A percentile compares a stretch with the other conserved stretches of the same genome.
These are phyloP conservation scores for Monosporozyma aerobia DNA, from an alignment of 805 yeast genomes.

Conservation along the genomic window DNA sequence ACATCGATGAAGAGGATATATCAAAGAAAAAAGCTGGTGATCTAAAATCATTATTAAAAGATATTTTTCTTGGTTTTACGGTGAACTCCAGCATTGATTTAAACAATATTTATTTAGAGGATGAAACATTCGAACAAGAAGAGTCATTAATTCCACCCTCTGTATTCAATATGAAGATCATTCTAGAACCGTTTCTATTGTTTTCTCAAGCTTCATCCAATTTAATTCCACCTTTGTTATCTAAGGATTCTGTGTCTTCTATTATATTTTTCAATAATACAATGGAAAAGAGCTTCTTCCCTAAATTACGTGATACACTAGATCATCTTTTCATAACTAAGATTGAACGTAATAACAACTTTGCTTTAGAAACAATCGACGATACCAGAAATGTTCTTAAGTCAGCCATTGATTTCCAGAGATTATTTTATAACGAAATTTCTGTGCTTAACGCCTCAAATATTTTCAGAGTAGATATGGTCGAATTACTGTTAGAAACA, in stretches of 20 bases:
- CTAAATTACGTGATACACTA: slow-evolving; percentile 52
- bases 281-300: slow-evolving; percentile 55
- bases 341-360: slow-evolving; percentile 33
- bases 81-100: slow-evolving; percentile 29
- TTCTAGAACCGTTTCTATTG: slow-evolving; percentile 62
- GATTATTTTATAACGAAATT: slow-evolving; percentile 18
- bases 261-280: slow-evolving; percentile 49
- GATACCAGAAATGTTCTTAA: slow-evolving; percentile 27
- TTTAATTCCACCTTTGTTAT: slow-evolving; percentile 28
- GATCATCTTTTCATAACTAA: slow-evolving; percentile 42
- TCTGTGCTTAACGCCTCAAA: slow-evolving; percentile 31
- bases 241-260: slow-evolving; percentile 24
- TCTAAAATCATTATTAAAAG: slow-evolving; percentile 40
- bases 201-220: slow-evolving; percentile 53
- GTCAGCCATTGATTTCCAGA: slow-evolving; percentile 23
- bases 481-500: slow-evolving; percentile 30
- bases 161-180: slow-evolving; percentile 69
- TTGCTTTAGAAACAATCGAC: slow-evolving; percentile 29
- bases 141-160: slow-evolving; percentile 60
- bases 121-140: slow-evolving; percentile 48
- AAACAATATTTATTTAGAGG: slow-evolving; percentile 45
- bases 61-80: slow-evolving; percentile 63
- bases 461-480: slow-evolving; percentile 46
- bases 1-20: slow-evolving; percentile 17
- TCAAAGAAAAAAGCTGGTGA: slow-evolving; percentile 32